phyloP scores from a whole-genome alignment of 1,284 basidiomycete genomes.

The Sporisorium scitamineum region DNA sequence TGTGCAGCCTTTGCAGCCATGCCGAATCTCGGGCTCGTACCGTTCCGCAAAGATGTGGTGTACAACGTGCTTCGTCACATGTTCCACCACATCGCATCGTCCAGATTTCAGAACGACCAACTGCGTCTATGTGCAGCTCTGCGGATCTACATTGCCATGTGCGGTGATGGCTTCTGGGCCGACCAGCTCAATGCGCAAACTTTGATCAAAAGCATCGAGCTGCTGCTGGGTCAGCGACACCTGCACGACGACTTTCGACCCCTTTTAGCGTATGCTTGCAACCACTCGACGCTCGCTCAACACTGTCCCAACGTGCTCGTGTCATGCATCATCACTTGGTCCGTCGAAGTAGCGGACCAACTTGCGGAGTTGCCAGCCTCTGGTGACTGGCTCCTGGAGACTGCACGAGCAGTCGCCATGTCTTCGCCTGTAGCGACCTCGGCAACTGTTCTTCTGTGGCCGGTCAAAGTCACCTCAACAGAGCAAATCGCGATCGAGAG shows the following conservation, averaged over 20 bases:
- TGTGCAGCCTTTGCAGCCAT: constrained; percentile 21
- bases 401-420: constrained; percentile 24
- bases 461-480: constrained; percentile 13
- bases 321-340: constrained; percentile 36
- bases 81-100: constrained; percentile 77
- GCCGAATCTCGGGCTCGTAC: constrained; percentile 15
- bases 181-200: constrained; percentile 67
- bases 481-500: constrained; percentile 23
- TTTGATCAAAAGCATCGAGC: constrained; percentile 77
- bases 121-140: constrained; percentile 80
- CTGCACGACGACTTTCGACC: constrained; percentile 78
- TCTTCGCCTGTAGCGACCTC: constrained; percentile 29
- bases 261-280: constrained; percentile 72
- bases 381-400: constrained; percentile 27
- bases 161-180: constrained; percentile 24
- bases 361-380: not conserved
- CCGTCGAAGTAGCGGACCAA: constrained; percentile 1
- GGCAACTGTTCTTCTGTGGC: constrained; percentile 27
- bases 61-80: constrained; percentile 74
- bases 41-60: constrained; percentile 19
- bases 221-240: constrained; percentile 78
- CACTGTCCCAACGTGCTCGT: constrained; percentile 15
- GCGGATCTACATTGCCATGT: constrained; percentile 65
- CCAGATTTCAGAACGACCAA: constrained; percentile 88
- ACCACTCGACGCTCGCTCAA: constrained; percentile 11